Evolutionary conservation across 192 early-diverging fungal genomes (phyloP), one percentile per base, ranked within the genome.

Genomic region (Linnemannia exigua): DNA sequence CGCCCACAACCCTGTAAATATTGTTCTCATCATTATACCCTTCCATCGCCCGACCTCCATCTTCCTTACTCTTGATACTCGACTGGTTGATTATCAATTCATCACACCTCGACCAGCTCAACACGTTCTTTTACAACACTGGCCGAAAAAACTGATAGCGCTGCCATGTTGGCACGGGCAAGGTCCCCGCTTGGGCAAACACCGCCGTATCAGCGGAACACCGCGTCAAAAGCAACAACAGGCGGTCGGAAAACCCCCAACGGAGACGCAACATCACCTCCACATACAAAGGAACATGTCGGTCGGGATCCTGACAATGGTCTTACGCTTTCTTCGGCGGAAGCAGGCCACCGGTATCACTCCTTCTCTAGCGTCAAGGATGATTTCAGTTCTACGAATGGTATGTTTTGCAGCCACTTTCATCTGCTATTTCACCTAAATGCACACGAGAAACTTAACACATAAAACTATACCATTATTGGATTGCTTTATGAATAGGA

Each of bases 291-390:
- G 12, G 58, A 33, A 1, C 14, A 44, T 44, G 9, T 25, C 11
- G 4, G 25, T 31, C 28, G 28, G 12, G 31, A 63, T 63, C 25
- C 46, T n/a, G n/a, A n/a, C 58, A 51, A 44, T 44, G 41, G 9
- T 3, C n/a, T 1, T 22, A 22, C 31, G 25, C 33, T 12, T 16
- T 70, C 46, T 48, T 63, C 28, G 25, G 15, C 67, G 33, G 48
- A 28, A 17, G n/a, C 19, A 28, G 68, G 58, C 31, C 76, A 78
- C 61, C 68, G 58, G 52, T 78, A 79, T 41, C 70, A 72, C 22
- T 79, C 77, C 9, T 61, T 79, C 25, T 50, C 75, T 3, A 77
- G 47, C 16, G 25, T 77, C 35, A 36, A 50, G n/a, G 33, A 31
- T 70, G 77, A 72, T 33, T 33, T 67, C 70, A 72, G 33, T 63